Percentiles rank a stretch among this genome's conserved stretches.
phyloP scores from a whole-genome alignment of 352 stramenopile genomes.

The Saprolegnia parasitica region DNA sequence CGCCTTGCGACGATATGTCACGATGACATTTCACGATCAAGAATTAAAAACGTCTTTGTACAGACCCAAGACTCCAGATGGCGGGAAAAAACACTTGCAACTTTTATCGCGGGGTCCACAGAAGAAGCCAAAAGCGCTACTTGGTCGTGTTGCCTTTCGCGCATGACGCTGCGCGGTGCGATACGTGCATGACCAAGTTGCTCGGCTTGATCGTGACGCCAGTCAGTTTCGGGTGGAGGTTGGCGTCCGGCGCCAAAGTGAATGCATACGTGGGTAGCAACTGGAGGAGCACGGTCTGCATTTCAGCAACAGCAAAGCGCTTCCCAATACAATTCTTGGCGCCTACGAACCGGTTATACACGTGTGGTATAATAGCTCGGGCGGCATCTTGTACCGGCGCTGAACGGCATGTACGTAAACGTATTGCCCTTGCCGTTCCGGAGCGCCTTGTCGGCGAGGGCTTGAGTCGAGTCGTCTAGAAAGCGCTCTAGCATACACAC shows the following conservation, averaged over 20 bases:
- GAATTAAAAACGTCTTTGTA: too few species aligned
- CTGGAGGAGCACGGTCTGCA: conserved; percentile 6
- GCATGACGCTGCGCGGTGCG: too few species aligned
- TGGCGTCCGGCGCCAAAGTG: not conserved
- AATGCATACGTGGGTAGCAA: conserved; percentile 20
- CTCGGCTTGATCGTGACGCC: conserved; percentile 25
- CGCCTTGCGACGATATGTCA: too few species aligned
- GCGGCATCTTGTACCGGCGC: not conserved
- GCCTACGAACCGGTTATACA: not conserved
- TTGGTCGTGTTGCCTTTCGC: too few species aligned
- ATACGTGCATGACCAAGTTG: conserved; percentile 12
- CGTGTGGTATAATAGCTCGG: not conserved
- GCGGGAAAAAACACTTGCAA: too few species aligned
- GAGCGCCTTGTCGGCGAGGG: conserved; percentile 5
- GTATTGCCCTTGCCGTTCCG: conserved; percentile 16
- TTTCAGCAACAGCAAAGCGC: conserved; percentile 23
- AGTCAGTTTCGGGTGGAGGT: conserved; percentile 13
- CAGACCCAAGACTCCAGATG: too few species aligned
- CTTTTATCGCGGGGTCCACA: too few species aligned
- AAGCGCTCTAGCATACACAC: conserved; percentile 2
- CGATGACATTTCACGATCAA: too few species aligned
- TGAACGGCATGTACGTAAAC: conserved; percentile 26
- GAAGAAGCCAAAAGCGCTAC: too few species aligned
- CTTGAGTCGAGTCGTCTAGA: not conserved
- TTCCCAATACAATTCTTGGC: conserved; percentile 27